Base-by-base conservation (phyloP, 768 basidiomycete genomes). In the Flagelloscypha sp. region DNA sequence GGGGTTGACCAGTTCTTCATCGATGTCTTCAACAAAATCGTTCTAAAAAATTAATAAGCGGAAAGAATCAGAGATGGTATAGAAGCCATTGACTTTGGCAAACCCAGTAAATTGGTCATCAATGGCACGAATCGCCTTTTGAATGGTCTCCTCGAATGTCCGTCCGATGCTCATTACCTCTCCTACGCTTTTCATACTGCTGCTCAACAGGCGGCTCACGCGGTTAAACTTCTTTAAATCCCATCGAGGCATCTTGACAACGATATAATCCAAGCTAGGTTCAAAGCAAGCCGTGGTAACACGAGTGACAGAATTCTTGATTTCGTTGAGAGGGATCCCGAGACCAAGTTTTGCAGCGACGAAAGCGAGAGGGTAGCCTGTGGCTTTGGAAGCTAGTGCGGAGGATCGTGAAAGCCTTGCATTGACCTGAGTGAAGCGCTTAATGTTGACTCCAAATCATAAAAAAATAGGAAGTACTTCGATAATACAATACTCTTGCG, bases 101-200 rank as follows among this genome's bases (percentile, higher is more conserved):
- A 99, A 99, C 1, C 95, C 95, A 49, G 74, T 58, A 58, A 97
- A 99, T 44, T 81, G 83, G 50, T 95, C 94, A 54, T 98, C 95
- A 48, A 99, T 95, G 3, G 90, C 84, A 22, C 94, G 70, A 43
- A 98, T 94, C 3, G 94, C 95, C 64, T 99, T 98, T 59, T 98
- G 94, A 37, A 98, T 83, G 1, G 93, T 97, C 68, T 99, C 94
- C 57, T 98, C 94, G 52, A 99, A 99, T 4, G 92, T 95, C 48
- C 94, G 70, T 10, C 94, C 94, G 46, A 99, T 98, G 47, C 87
- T 89, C 95, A 99, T 99, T 38, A 99, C 94, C 60, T 99, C 94
- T 18, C 94, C 94, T 6, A 99, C 94, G 49, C 86, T 90, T 73
- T 98, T 98, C 94, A 99, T 98, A 61, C 86, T 89, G 48, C 84